Conservation (phyloP, 129 eudicot genomes). For the Tanacetum coccineum region DNA sequence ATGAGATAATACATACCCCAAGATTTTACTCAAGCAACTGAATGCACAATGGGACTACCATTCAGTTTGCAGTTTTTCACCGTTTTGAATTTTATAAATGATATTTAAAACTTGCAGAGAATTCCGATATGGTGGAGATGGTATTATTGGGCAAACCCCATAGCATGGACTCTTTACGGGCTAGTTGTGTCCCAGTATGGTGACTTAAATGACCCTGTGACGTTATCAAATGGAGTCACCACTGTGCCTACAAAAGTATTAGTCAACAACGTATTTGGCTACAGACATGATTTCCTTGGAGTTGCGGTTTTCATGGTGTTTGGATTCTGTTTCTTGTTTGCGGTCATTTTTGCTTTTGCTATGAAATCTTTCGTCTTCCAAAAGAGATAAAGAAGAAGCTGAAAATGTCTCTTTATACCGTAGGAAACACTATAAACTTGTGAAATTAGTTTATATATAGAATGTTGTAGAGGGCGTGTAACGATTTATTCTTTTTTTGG, state of each 20-base stretch:
- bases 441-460: conserved; percentile 24
- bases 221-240: conserved; percentile 62
- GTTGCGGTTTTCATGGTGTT: conserved; percentile 72
- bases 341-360: conserved; percentile 81
- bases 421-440: conserved; percentile 21
- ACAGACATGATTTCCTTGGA: conserved; percentile 75
- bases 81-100: background rate
- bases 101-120: conserved; percentile 38
- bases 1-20: background rate
- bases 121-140: conserved; percentile 99
- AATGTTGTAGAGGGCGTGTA: conserved; percentile 31
- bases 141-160: conserved; percentile 99
- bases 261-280: conserved; percentile 69
- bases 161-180: conserved; percentile 96
- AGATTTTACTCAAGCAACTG: background rate
- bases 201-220: conserved; percentile 47
- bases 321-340: conserved; percentile 68
- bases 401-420: background rate
- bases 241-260: conserved; percentile 41
- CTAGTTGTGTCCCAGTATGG: conserved; percentile 83
- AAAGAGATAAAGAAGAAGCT: conserved; percentile 50
- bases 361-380: conserved; percentile 85
- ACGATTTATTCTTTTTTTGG: conserved; percentile 21
- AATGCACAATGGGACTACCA: background rate
- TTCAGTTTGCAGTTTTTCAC: background rate